A percentile compares a stretch with the other conserved stretches of the same genome.
These are phyloP conservation scores for Trichophyton equinum DNA, from an alignment of 2,329 filamentous ascomycete species.

Conservation along the genomic window DNA sequence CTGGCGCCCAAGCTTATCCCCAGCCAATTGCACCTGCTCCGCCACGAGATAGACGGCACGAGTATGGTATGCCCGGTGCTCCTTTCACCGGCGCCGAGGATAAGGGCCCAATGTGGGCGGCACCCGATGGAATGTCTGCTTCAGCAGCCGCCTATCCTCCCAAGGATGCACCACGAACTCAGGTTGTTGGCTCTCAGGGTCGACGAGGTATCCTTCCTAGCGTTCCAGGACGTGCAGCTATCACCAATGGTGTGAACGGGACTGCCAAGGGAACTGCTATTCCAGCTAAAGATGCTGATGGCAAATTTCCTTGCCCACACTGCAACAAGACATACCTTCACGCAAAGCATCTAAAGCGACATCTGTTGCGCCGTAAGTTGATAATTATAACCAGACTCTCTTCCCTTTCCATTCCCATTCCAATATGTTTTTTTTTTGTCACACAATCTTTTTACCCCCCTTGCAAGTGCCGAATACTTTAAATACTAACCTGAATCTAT, in stretches of 20 bases:
- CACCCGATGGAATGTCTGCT: conserved; percentile 28
- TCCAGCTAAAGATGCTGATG: conserved; percentile 88
- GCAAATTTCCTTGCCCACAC: conserved; percentile 95
- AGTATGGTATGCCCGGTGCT: conserved; percentile 58
- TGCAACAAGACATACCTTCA: conserved; percentile 98
- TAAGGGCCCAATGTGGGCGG: conserved; percentile 43
- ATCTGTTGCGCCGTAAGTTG: conserved; percentile 84
- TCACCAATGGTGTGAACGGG: conserved; percentile 48
- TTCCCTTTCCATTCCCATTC: background rate
- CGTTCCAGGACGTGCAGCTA: conserved; percentile 69
- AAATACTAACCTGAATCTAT: conserved; percentile 4
- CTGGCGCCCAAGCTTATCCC: conserved; percentile 55
- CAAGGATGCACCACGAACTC: conserved; percentile 45
- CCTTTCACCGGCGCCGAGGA: conserved; percentile 48
- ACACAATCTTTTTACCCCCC: too few relatives aligned
- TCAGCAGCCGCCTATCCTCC: conserved; percentile 28
- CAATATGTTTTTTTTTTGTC: background rate
- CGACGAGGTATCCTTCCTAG: conserved; percentile 83
- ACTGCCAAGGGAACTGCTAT: conserved; percentile 68
- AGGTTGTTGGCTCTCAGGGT: conserved; percentile 90
- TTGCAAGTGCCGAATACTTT: conserved; percentile 3
- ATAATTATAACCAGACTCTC: background rate
- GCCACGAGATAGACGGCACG: conserved; percentile 34
- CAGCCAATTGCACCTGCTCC: conserved; percentile 67
- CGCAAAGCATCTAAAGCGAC: conserved; percentile 92